phyloP scores from a whole-genome alignment of 116 monocot genomes.

The Iris pallida region DNA sequence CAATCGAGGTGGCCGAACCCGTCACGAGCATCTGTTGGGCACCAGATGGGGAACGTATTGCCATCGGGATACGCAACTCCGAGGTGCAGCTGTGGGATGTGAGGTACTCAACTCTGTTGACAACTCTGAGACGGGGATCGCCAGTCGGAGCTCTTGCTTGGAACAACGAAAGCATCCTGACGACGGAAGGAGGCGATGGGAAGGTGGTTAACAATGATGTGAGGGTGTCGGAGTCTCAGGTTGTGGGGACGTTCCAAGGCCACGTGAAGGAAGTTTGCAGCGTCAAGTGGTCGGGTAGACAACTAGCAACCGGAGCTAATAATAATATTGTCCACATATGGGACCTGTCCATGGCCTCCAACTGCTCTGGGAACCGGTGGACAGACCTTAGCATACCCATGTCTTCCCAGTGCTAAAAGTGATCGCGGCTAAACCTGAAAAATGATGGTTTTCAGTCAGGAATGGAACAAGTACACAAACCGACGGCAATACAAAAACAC shows the following conservation, averaged over 20 bases:
- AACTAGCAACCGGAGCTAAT: slow-evolving; percentile 66
- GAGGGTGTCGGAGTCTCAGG: slow-evolving; percentile 34
- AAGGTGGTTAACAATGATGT: slow-evolving; percentile 62
- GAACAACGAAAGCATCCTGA: slow-evolving; percentile 29
- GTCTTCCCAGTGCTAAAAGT: too few species aligned
- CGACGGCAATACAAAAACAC: too few species aligned
- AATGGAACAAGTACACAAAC: too few species aligned
- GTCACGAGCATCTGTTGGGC: slow-evolving; percentile 66
- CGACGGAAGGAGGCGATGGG: slow-evolving; percentile 61
- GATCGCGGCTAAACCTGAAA: too few species aligned
- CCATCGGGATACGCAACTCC: slow-evolving; percentile 49
- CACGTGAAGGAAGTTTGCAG: slow-evolving; percentile 70
- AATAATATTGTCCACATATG: slow-evolving; percentile 59
- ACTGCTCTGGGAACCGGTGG: background rate
- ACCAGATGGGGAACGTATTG: slow-evolving; percentile 52
- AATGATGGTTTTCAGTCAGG: too few species aligned
- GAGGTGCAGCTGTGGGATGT: slow-evolving; percentile 63
- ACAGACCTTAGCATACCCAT: too few species aligned
- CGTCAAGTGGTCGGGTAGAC: slow-evolving; percentile 66
- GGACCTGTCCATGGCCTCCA: slow-evolving; percentile 34
- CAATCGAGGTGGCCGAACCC: slow-evolving; percentile 36
- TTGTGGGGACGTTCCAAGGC: slow-evolving; percentile 38
- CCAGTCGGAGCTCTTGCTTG: slow-evolving; percentile 41
- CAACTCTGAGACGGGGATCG: slow-evolving; percentile 48
- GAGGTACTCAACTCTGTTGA: slow-evolving; percentile 24